phyloP scores from a whole-genome alignment of 2,329 filamentous ascomycete species.

The Leptographium flavum region DNA sequence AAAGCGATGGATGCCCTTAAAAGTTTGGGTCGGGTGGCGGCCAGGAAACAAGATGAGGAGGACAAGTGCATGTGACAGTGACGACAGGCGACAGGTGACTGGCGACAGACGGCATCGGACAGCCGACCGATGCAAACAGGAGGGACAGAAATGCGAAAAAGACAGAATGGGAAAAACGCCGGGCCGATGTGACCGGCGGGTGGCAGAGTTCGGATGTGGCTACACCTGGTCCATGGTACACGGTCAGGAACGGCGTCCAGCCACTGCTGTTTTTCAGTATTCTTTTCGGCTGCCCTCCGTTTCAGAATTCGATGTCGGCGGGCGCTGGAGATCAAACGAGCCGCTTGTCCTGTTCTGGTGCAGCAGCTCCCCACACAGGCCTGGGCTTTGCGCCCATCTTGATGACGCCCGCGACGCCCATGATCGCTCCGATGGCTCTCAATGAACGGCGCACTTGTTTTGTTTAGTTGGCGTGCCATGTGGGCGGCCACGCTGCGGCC shows the following conservation, averaged over 20 bases:
- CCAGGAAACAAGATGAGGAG: conserved; percentile 1
- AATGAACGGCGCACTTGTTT: neutral
- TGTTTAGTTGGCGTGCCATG: too few species aligned
- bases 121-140: too few species aligned
- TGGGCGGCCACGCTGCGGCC: too few species aligned
- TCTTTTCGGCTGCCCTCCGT: neutral
- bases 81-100: neutral
- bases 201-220: too few species aligned
- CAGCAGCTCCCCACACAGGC: too few species aligned
- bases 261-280: neutral
- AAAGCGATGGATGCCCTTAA: neutral
- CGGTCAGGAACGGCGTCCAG: neutral
- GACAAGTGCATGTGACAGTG: neutral
- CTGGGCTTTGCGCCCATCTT: too few species aligned
- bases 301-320: conserved; percentile 10
- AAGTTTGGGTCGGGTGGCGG: neutral
- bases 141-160: too few species aligned
- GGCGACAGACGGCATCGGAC: too few species aligned
- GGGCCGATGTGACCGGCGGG: neutral
- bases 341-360: conserved; percentile 9
- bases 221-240: too few species aligned
- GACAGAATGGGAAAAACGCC: neutral
- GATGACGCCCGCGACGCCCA: too few species aligned
- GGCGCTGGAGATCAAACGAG: conserved; percentile 10
- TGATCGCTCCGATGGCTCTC: neutral